phyloP scores from a whole-genome alignment of 2,329 filamentous ascomycete species.

The Trichoderma afroharzianum region DNA sequence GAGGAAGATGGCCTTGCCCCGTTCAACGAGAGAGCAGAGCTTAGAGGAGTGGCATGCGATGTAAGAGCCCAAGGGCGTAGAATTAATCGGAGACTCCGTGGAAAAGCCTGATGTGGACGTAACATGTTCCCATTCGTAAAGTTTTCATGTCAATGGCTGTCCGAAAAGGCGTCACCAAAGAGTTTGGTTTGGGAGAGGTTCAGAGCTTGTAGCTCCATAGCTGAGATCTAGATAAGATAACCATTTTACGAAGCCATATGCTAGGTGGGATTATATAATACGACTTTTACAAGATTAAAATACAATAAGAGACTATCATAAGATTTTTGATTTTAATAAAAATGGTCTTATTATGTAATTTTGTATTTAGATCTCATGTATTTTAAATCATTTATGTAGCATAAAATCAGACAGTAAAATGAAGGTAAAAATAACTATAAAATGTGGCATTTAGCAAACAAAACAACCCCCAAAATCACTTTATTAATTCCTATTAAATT shows the following conservation, averaged over 20 bases:
- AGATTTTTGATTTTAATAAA: background rate
- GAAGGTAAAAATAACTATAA: background rate
- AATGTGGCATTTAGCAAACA: background rate
- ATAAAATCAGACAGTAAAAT: background rate
- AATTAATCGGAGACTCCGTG: background rate
- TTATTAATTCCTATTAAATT: background rate
- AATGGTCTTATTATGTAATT: background rate
- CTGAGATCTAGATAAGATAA: background rate
- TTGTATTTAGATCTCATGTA: background rate
- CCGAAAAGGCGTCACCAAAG: background rate
- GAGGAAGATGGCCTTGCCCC: slow-evolving; percentile 41
- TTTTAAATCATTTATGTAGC: background rate
- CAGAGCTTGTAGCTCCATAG: background rate
- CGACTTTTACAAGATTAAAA: background rate
- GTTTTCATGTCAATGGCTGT: background rate
- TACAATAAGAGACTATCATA: background rate
- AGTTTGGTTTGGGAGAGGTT: background rate
- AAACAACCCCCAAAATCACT: background rate
- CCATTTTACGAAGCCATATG: background rate
- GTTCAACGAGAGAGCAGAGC: background rate
- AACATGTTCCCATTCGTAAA: background rate
- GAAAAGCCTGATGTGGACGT: background rate
- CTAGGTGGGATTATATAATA: background rate
- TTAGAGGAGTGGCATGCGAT: background rate
- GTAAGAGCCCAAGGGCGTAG: background rate